Percentiles rank a stretch among this genome's conserved stretches.
Conservation (phyloP, 2,329 filamentous ascomycete genomes). For the Zasmidium citrigriseum region DNA sequence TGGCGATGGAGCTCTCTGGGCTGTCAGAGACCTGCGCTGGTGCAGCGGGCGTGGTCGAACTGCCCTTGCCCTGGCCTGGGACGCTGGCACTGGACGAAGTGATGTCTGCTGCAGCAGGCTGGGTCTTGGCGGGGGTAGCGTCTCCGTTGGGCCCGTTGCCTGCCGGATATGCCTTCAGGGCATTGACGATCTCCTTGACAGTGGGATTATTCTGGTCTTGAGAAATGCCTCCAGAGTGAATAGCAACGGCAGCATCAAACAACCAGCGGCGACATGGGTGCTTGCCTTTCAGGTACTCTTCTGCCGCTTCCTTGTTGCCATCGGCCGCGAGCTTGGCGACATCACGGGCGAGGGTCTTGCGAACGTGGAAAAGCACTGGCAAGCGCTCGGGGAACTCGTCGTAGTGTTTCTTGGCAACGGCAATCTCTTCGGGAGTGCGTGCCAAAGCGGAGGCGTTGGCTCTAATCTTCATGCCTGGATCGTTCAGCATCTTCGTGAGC, state of each 20-base stretch:
- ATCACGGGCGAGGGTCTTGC: not conserved
- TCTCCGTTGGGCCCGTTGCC: not conserved
- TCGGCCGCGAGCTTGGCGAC: not conserved
- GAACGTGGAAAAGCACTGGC: not conserved
- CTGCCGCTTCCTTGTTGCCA: not conserved
- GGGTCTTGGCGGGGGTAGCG: not conserved
- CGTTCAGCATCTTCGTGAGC: not conserved
- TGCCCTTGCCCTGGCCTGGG: not conserved
- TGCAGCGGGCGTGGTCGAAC: not conserved
- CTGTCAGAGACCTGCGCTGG: not conserved
- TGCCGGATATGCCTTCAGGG: not conserved
- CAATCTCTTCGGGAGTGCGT: not conserved
- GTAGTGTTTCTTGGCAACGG: not conserved
- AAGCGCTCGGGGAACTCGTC: not conserved
- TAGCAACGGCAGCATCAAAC: not conserved
- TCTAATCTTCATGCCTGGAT: not conserved
- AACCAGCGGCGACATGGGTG: not conserved
- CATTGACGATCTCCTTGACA: not conserved
- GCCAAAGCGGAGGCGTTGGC: not conserved
- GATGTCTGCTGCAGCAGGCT: not conserved
- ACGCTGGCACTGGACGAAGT: not conserved
- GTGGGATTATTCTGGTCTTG: not conserved
- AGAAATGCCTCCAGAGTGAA: not conserved
- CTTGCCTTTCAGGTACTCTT: too few relatives aligned
- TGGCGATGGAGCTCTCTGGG: not conserved